Evolutionary conservation across 148 eudicot genomes (phyloP).

Genomic region (Beta vulgaris): DNA sequence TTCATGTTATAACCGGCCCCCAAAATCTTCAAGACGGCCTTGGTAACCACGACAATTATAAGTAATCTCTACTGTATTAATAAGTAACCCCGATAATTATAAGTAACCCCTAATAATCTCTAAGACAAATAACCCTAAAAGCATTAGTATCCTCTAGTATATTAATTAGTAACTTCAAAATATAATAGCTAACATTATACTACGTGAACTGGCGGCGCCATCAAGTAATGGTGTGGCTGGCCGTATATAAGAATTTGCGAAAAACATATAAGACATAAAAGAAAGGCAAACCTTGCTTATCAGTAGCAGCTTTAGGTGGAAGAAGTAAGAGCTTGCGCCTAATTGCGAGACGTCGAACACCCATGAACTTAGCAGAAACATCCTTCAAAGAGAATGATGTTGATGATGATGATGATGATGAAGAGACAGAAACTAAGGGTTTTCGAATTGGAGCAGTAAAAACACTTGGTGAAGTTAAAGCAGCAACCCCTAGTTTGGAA

Average conservation of each 20-base stretch:
- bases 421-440: constrained; percentile 34
- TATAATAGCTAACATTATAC: too few relatives aligned
- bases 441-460: constrained; percentile 41
- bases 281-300: constrained; percentile 58
- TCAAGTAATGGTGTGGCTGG: too few relatives aligned
- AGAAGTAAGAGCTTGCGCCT: constrained; percentile 40
- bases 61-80: too few relatives aligned
- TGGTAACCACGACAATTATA: too few relatives aligned
- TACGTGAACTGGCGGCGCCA: too few relatives aligned
- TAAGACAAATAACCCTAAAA: too few relatives aligned
- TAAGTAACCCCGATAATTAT: too few relatives aligned
- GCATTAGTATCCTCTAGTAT: too few relatives aligned
- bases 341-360: constrained; percentile 34
- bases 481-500: constrained; percentile 50
- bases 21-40: too few relatives aligned
- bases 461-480: constrained; percentile 43
- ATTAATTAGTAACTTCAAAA: too few relatives aligned
- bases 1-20: too few relatives aligned
- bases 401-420: constrained; percentile 24
- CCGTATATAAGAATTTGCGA: neutral
- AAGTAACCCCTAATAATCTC: too few relatives aligned
- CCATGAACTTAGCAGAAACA: constrained; percentile 38
- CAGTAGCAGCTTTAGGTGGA: constrained; percentile 69
- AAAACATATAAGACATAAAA: neutral
- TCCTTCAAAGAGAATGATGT: constrained; percentile 33